Percentiles rank a stretch among this genome's conserved stretches.
Conservation (phyloP, 305 asterid species). For the Fraxinus albicans region DNA sequence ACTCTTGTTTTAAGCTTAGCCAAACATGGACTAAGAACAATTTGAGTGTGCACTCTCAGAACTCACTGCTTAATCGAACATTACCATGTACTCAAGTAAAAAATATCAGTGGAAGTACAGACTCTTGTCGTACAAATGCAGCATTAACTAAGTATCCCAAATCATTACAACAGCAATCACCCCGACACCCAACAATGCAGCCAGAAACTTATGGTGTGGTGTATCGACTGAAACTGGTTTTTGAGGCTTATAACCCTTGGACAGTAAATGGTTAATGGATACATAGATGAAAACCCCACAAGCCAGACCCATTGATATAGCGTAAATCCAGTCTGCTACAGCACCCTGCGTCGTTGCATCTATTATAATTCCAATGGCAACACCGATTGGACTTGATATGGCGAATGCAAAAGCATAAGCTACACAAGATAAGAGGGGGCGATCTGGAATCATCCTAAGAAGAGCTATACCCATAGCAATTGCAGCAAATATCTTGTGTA, state of each 20-base stretch:
- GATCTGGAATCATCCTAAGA: conserved; percentile 78
- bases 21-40: background rate
- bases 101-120: background rate
- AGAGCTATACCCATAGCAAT: conserved; percentile 96
- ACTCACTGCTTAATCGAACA: background rate
- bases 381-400: conserved; percentile 78
- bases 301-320: conserved; percentile 89
- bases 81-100: conserved; percentile 25
- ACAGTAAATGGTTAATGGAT: conserved; percentile 72
- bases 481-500: conserved; percentile 91
- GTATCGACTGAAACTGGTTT: conserved; percentile 39
- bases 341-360: conserved; percentile 77
- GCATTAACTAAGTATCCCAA: conserved; percentile 60
- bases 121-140: background rate
- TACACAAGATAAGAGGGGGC: conserved; percentile 68
- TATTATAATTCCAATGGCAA: conserved; percentile 76
- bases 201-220: conserved; percentile 58
- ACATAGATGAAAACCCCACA: conserved; percentile 91
- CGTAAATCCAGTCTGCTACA: conserved; percentile 82
- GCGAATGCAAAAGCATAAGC: conserved; percentile 85
- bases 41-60: background rate
- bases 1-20: background rate
- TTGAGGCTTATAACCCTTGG: conserved; percentile 64
- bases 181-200: conserved; percentile 70
- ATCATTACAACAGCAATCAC: conserved; percentile 92